Evolutionary conservation across 805 yeast species (phyloP).

Genomic region (Jamesozyma jinghongensis): DNA sequence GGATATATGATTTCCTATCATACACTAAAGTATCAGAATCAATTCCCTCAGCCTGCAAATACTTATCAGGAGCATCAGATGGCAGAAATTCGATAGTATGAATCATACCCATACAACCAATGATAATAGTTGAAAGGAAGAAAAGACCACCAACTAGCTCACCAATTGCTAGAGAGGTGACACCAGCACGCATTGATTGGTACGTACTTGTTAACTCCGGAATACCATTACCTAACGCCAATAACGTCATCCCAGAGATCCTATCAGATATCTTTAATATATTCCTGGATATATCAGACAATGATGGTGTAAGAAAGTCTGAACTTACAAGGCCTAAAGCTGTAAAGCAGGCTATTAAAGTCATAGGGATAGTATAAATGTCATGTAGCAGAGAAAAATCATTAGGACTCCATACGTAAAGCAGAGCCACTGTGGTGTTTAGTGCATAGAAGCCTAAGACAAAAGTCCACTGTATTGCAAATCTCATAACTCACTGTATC

Average conservation of each 20-base stretch:
- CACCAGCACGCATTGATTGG: conserved; percentile 65
- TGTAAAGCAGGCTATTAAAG: conserved; percentile 40
- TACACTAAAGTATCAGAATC: conserved; percentile 6
- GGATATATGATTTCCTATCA: conserved; percentile 40
- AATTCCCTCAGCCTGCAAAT: background rate
- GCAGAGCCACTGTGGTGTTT: background rate
- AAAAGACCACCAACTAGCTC: conserved; percentile 88
- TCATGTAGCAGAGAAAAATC: background rate
- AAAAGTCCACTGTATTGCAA: background rate
- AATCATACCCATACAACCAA: conserved; percentile 64
- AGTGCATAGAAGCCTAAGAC: conserved; percentile 6
- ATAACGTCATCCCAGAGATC: conserved; percentile 73
- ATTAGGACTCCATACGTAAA: background rate
- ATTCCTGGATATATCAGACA: conserved; percentile 51
- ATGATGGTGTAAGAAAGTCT: conserved; percentile 71
- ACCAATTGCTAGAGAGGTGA: conserved; percentile 74
- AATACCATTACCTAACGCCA: conserved; percentile 88
- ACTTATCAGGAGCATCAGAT: background rate
- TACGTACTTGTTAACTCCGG: conserved; percentile 84
- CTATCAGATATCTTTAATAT: conserved; percentile 60
- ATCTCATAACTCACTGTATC: background rate
- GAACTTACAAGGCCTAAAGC: conserved; percentile 73
- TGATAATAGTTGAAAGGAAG: conserved; percentile 68
- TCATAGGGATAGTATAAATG: conserved; percentile 13
- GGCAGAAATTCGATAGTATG: conserved; percentile 1